Base-by-base conservation (phyloP, 306 rosid genomes). In the Ormosia semicastrata region DNA sequence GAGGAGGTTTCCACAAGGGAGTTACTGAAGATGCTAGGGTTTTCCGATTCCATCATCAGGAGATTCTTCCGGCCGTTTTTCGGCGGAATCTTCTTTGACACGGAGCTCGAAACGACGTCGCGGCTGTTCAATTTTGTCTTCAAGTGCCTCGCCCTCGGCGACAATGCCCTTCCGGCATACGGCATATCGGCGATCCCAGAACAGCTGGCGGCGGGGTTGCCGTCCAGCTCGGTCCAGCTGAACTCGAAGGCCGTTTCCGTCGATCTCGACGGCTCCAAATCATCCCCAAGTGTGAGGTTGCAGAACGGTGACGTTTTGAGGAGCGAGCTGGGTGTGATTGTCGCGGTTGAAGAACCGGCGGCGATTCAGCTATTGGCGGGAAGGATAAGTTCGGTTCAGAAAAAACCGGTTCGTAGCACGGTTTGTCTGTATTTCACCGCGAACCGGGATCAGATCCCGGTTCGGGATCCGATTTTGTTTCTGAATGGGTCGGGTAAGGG, bases 81-180 rank as follows among this genome's bases (percentile, higher is more conserved):
- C 54, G 98, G 96, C 2, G 93, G 98, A 6, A 79, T 95, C 58
- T 95, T 95, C 87, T 95, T 95, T 68, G 98, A 95, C 29, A 76
- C 56, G 1, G 81, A 88, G 5, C 89, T 93, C 34, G 86, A 88
- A 66, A 93, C 96, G 7, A 83, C 96, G 10, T 95, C 98, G 5
- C 86, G 94, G 17, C 47, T 93, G 76, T 95, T 95, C 84, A 81
- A 90, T 84, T 93, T 95, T 86, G 58, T 95, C 84, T 93, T 95
- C 90, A 93, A 92, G 75, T 89, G 98, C 54, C 97, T 95, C 30
- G 93, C 99, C 30, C 93, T 95, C 46, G 98, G 98, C 6, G 89
- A 95, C 34, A 95, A 93, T 34, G 80, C 97, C n/a, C 91, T 95
- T 11, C 99, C 98, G 43, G 88, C 90, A n/a, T 88, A 73, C 0